Conservation (phyloP, 352 stramenopile species). For the Globisporangium cylindrosporum region DNA sequence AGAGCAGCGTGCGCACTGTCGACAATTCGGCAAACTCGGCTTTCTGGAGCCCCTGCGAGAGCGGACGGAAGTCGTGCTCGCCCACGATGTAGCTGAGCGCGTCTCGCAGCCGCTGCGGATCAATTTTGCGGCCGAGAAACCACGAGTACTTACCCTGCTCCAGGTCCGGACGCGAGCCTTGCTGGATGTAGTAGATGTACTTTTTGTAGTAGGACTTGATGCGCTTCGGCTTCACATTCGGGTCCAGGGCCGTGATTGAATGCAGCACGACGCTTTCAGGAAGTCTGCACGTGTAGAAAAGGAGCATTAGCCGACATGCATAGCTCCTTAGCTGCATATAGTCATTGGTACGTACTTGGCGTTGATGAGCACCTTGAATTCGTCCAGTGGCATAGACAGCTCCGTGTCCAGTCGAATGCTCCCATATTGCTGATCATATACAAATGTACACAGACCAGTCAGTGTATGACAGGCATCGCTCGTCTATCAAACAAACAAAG, state of each 20-base stretch:
- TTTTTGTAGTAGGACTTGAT: slow-evolving; percentile 86
- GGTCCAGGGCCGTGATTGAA: slow-evolving; percentile 30
- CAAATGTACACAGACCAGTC: slow-evolving; percentile 5
- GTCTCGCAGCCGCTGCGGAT: slow-evolving; percentile 59
- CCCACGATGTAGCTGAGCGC: slow-evolving; percentile 67
- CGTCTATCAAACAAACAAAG: neutral
- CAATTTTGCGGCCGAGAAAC: slow-evolving; percentile 71
- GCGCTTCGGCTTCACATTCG: slow-evolving; percentile 35
- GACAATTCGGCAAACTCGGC: slow-evolving; percentile 52
- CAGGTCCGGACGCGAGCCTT: slow-evolving; percentile 68
- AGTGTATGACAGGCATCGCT: neutral
- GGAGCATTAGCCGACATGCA: neutral
- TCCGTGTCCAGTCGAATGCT: slow-evolving; percentile 58
- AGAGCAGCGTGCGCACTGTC: slow-evolving; percentile 68
- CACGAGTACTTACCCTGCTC: slow-evolving; percentile 75
- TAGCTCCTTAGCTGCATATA: neutral
- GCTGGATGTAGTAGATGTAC: slow-evolving; percentile 90
- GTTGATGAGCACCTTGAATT: slow-evolving; percentile 59
- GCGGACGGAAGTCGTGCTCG: slow-evolving; percentile 75
- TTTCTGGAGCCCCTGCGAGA: slow-evolving; percentile 76
- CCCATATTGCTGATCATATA: slow-evolving; percentile 67
- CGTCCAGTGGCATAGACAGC: slow-evolving; percentile 33
- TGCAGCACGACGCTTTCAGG: slow-evolving; percentile 51
- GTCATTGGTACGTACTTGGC: slow-evolving; percentile 27
- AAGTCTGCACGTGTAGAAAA: slow-evolving; percentile 25